Evolutionary conservation across 306 rosid genomes (phyloP), one percentile per base, ranked within the genome.

Genomic region (Gastrolobium bilobum): DNA sequence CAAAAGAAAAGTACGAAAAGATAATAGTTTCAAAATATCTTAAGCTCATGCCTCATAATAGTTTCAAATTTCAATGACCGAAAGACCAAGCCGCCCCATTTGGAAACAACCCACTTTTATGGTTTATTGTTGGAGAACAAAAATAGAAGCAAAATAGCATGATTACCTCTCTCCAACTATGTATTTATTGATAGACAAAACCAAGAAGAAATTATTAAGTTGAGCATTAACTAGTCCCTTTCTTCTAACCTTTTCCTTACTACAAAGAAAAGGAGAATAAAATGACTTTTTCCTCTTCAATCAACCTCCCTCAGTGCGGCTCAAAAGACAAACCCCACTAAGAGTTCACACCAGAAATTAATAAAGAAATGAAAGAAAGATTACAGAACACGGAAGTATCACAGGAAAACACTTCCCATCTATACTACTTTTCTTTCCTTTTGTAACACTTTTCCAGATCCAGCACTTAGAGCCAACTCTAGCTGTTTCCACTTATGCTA

Each of bases 391-490:
- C 92, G 93, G 80, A 89, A 87, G 83, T 79, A 75, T 75, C 83
- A 58, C 66, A 63, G 37, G 10, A 71, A 79, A 76, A 66, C 63
- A 73, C 59, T 88, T 80, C 77, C 75, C 85, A 83, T 75, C 78
- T 73, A 66, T 76, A 70, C 73, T 63, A 75, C 60, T 80, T 76
- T 63, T 77, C 47, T 74, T 76, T 68, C 87, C 66, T 68, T 73
- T 85, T 84, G 33, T 31, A 50, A 82, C 78, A 63, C 82, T 84
- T 84, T 87, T 83, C 85, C 83, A 83, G 93, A 93, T 90, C 97
- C 97, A 88, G 79, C 89, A 67, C 61, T 78, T 68, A 88, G 88
- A 90, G 92, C 86, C 78, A 84, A 71, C 82, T 61, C 86, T 87
- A 88, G 89, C 91, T 86, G 90, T 86, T 88, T 76, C 88, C 86